Evolutionary conservation across 495 filamentous ascomycete species (phyloP).

Genomic region (Penicillium angulare): DNA sequence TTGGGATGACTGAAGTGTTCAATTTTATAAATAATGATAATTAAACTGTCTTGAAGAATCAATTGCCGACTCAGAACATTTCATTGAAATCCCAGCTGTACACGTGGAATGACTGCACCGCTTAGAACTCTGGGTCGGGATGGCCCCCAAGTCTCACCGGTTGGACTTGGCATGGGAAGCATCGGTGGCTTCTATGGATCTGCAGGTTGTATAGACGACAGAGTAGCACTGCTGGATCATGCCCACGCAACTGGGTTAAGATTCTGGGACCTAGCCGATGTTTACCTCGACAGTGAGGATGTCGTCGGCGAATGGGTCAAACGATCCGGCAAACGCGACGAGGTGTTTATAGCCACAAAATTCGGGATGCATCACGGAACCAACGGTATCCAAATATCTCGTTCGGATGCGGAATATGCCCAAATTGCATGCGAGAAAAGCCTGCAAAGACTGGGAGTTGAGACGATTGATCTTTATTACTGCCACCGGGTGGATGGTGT

Average conservation of each 20-base stretch:
- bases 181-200: conserved; percentile 48
- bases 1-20: no score
- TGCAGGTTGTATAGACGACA: conserved; percentile 31
- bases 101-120: conserved; percentile 10
- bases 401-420: conserved; percentile 54
- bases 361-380: conserved; percentile 37
- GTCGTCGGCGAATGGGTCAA: conserved; percentile 58
- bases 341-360: conserved; percentile 60
- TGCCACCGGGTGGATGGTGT: conserved; percentile 35
- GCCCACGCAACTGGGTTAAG: conserved; percentile 51
- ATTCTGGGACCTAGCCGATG: conserved; percentile 60
- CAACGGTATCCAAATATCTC: conserved; percentile 18
- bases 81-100: no score
- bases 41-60: no score
- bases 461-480: conserved; percentile 63
- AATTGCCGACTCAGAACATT: no score
- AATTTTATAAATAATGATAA: no score
- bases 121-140: conserved; percentile 46
- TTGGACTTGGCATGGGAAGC: conserved; percentile 57
- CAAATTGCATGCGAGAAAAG: conserved; percentile 50
- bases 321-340: conserved; percentile 49
- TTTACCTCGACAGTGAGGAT: conserved; percentile 43
- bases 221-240: conserved; percentile 35
- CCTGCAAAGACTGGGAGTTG: conserved; percentile 50
- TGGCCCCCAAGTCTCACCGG: conserved; percentile 50